Evolutionary conservation across 1,139 yeast species (phyloP).

Genomic region (Sugiyamaella paludigena): DNA sequence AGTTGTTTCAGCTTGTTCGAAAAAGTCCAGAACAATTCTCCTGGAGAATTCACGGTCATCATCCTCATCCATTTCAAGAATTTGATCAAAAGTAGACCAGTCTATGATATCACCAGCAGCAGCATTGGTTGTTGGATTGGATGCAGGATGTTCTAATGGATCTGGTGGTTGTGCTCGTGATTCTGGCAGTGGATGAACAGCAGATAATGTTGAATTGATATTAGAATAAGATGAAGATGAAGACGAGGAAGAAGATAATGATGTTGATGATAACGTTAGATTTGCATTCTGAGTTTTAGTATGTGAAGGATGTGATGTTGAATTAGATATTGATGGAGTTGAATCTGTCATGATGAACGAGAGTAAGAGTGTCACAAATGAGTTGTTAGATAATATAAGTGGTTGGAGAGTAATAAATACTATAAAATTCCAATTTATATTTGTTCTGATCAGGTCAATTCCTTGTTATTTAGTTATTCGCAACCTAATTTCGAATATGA

Average conservation of each 20-base stretch:
- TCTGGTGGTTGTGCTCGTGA: not conserved
- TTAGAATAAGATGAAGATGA: not conserved
- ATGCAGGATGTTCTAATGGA: conserved; percentile 1
- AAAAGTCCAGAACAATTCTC: conserved; percentile 74
- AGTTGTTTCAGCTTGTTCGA: conserved; percentile 84
- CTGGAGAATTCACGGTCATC: conserved; percentile 79
- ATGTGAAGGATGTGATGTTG: conserved; percentile 1
- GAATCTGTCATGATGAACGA: conserved; percentile 1
- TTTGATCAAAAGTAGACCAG: conserved; percentile 85
- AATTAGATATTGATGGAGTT: not conserved
- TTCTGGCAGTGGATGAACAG: not conserved
- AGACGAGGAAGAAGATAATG: not conserved
- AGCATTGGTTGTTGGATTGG: not conserved
- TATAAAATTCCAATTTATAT: too few species aligned
- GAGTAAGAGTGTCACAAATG: too few species aligned
- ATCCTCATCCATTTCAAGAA: conserved; percentile 89
- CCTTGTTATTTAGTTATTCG: too few species aligned
- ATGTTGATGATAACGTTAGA: too few species aligned
- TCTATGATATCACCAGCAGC: conserved; percentile 60
- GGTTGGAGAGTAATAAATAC: too few species aligned
- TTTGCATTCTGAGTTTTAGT: too few species aligned
- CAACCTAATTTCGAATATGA: too few species aligned
- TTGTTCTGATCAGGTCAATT: too few species aligned
- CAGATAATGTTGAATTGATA: too few species aligned
- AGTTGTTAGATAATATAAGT: too few species aligned